Percentiles rank a stretch among this genome's conserved stretches.
These are phyloP conservation scores for Aspergillus wentii DNA, from an alignment of 495 filamentous ascomycete species.

Conservation along the genomic window DNA sequence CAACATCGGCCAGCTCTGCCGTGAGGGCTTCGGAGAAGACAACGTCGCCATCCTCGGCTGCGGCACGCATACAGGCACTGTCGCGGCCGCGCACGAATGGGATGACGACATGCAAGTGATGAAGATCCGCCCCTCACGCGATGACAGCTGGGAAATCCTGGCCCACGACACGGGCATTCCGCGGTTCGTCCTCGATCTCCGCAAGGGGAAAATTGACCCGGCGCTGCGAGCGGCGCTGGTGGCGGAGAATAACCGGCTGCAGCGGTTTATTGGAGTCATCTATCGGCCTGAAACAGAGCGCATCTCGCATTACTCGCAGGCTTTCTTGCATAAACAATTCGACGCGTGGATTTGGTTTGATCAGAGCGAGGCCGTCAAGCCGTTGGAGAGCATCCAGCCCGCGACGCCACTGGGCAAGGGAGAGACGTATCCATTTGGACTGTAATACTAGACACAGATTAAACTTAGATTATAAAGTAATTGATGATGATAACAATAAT, in stretches of 20 bases:
- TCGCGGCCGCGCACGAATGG: slow-evolving; percentile 53
- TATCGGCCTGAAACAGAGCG: slow-evolving; percentile 52
- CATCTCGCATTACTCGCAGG: slow-evolving; percentile 50
- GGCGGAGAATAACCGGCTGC: slow-evolving; percentile 30
- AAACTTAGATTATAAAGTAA: no score
- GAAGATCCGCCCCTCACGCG: slow-evolving; percentile 35
- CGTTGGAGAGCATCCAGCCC: slow-evolving; percentile 50
- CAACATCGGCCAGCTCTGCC: slow-evolving; percentile 54
- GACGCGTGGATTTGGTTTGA: slow-evolving; percentile 57
- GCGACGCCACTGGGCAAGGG: slow-evolving; percentile 36
- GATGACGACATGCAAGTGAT: slow-evolving; percentile 54
- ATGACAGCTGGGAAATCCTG: slow-evolving; percentile 42
- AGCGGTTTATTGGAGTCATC: slow-evolving; percentile 59
- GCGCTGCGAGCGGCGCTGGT: slow-evolving; percentile 35
- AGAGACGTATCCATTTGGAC: slow-evolving; percentile 56
- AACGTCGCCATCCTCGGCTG: slow-evolving; percentile 50
- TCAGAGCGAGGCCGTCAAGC: slow-evolving; percentile 42
- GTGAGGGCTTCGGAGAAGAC: slow-evolving; percentile 39
- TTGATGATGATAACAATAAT: no score
- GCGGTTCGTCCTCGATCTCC: slow-evolving; percentile 47
- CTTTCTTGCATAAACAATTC: slow-evolving; percentile 50
- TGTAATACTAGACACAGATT: no score
- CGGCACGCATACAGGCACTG: slow-evolving; percentile 50
- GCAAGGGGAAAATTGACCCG: slow-evolving; percentile 29
- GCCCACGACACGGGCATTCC: slow-evolving; percentile 40